Percentiles rank a stretch among this genome's conserved stretches.
Evolutionary conservation across 2,329 filamentous ascomycete genomes (phyloP).

Genomic region (Sporothrix brasiliensis): DNA sequence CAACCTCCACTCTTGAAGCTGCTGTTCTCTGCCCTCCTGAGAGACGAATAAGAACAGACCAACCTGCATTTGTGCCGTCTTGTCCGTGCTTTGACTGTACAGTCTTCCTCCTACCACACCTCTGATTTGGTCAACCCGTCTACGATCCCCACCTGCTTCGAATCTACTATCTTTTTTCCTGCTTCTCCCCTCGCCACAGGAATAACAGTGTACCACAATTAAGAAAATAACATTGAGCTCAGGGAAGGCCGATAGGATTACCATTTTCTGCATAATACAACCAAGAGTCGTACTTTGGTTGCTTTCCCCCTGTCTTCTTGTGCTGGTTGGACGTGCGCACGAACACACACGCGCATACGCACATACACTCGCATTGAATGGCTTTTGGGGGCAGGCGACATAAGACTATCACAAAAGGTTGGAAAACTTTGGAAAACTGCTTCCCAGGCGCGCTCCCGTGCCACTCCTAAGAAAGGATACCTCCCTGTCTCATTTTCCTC

Average conservation of each 20-base stretch:
- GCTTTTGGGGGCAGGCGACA: background rate
- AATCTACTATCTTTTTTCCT: background rate
- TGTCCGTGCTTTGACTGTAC: slow-evolving; percentile 12
- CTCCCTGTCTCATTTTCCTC: slow-evolving; percentile 14
- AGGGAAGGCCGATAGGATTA: background rate
- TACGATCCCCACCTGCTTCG: slow-evolving; percentile 7
- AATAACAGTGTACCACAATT: background rate
- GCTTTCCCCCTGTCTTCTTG: background rate
- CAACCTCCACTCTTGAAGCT: background rate
- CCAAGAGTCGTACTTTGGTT: slow-evolving; percentile 9
- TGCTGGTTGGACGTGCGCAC: slow-evolving; percentile 18
- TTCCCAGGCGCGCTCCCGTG: slow-evolving; percentile 14
- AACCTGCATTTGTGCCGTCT: slow-evolving; percentile 9
- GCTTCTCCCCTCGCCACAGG: background rate
- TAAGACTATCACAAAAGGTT: slow-evolving; percentile 22
- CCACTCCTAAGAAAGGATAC: slow-evolving; percentile 17
- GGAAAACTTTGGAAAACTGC: background rate
- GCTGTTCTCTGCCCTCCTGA: no score
- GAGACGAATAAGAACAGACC: slow-evolving; percentile 1
- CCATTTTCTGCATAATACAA: slow-evolving; percentile 7
- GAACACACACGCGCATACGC: slow-evolving; percentile 23
- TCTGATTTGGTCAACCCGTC: background rate
- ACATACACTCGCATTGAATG: slow-evolving; percentile 25
- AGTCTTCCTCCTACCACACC: background rate
- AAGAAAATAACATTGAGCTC: background rate